Evolutionary conservation across 1,284 basidiomycete species (phyloP), one percentile per base, ranked within the genome.

Genomic region (Ustilago xerochloae): DNA sequence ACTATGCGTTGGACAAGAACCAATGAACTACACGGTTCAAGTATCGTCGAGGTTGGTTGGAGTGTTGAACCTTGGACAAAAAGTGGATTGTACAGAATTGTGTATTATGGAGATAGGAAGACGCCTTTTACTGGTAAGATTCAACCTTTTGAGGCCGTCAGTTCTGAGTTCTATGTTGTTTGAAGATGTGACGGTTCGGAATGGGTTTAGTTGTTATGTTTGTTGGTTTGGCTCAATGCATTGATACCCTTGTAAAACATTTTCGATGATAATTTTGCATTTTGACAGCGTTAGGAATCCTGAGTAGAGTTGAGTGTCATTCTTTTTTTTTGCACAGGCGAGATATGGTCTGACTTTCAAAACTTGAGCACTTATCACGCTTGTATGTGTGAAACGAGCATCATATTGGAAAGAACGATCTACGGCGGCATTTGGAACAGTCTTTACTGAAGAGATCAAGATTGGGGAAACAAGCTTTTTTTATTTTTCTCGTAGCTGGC

Each of bases 91-190:
- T 93, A 93, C 83, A 89, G 90, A 28, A 83, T 93, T 35, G 86
- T 85, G 46, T 93, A 93, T 83, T 89, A 88, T 66, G 92, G 91
- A 10, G 91, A 93, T 83, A 87, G 88, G 15, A 93, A 93, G 85
- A 86, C 89, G 92, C 78, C 77, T 16, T 46, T 80, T 26, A 77
- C 77, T 5, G 78, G 78, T 20, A 72, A 63, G 38, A 69, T 80
- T 26, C 29, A 52, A 18, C 15, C 22, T 1, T 75, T 75, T 41
- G 38, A 47, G 8, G 72, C 63, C 0, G 51, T 18, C 6, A 49
- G 48, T 2, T 28, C 41, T 12, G 72, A 75, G 57, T 75, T 75
- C 26, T 75, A 75, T 30, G 53, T 75, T 20, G 63, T 66, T 2
- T 74, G 52, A 28, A 18, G 15, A 8, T 8, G 16, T 15, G 24